Evolutionary conservation across 257 asterid genomes (phyloP).

Genomic region (Capsicum chinense): DNA sequence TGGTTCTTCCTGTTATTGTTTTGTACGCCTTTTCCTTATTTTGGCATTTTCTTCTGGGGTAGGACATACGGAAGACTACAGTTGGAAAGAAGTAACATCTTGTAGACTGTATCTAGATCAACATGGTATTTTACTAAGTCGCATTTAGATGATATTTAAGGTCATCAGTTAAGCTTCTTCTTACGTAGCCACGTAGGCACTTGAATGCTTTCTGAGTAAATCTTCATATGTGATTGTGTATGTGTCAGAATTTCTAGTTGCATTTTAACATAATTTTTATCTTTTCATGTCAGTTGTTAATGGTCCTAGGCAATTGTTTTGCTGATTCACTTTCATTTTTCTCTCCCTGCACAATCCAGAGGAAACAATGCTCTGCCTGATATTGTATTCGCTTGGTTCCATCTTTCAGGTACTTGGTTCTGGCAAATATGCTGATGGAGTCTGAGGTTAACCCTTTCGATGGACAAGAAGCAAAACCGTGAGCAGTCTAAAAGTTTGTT

Average conservation of each 20-base stretch:
- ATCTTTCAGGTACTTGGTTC: conserved; percentile 80
- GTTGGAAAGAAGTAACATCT: conserved; percentile 2
- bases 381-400: conserved; percentile 10
- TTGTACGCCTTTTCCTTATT: not conserved
- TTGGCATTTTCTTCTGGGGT: not conserved
- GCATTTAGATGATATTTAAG: not conserved
- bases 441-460: conserved; percentile 98
- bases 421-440: conserved; percentile 99
- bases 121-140: not conserved
- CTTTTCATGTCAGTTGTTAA: not conserved
- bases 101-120: not conserved
- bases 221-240: not conserved
- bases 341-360: not conserved
- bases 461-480: conserved; percentile 99
- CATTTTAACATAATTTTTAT: not conserved
- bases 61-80: conserved; percentile 7
- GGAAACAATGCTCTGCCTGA: not conserved
- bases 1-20: not conserved
- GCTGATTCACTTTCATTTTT: conserved; percentile 13
- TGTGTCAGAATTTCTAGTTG: not conserved
- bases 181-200: not conserved
- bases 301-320: conserved; percentile 15
- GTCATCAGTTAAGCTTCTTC: not conserved
- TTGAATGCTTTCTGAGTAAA: not conserved
- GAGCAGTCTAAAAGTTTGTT: conserved; percentile 36